A percentile compares a stretch with the other conserved stretches of the same genome.
Evolutionary conservation across 108 stramenopile genomes (phyloP).

Genomic region (Discostella stelligeroides): DNA sequence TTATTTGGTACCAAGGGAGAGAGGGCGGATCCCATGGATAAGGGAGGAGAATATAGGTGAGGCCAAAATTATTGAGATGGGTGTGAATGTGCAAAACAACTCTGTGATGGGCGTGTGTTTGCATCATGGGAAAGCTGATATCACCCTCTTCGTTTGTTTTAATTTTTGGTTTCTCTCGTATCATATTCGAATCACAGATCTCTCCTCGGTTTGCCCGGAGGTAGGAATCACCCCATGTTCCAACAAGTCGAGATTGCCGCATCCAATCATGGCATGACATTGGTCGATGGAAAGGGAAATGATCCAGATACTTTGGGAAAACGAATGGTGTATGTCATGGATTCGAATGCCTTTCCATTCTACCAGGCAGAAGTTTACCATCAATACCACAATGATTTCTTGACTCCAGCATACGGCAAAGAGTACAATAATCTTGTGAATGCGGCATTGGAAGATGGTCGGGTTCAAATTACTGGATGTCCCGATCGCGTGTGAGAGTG

Average conservation of each 20-base stretch:
- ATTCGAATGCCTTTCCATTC: conserved; percentile 77
- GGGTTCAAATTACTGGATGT: conserved; percentile 77
- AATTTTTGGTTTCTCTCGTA: background rate
- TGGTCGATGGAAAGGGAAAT: conserved; percentile 70
- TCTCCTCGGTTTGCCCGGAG: conserved; percentile 74
- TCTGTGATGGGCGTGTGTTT: background rate
- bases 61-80: background rate
- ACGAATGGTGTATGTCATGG: conserved; percentile 71
- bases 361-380: conserved; percentile 73
- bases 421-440: conserved; percentile 74
- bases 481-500: conserved; percentile 72
- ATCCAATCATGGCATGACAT: conserved; percentile 59
- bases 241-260: conserved; percentile 57
- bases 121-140: background rate
- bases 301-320: conserved; percentile 79
- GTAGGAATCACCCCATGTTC: conserved; percentile 47
- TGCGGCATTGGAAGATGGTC: conserved; percentile 70
- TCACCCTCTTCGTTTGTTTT: background rate
- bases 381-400: conserved; percentile 84
- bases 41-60: conserved; percentile 83
- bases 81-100: too few relatives aligned
- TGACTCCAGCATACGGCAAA: conserved; percentile 70
- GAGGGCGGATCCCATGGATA: conserved; percentile 77
- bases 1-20: conserved; percentile 73
- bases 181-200: conserved; percentile 21